Conservation (phyloP, 176 grass and related monocot genomes). For the Cocos nucifera region DNA sequence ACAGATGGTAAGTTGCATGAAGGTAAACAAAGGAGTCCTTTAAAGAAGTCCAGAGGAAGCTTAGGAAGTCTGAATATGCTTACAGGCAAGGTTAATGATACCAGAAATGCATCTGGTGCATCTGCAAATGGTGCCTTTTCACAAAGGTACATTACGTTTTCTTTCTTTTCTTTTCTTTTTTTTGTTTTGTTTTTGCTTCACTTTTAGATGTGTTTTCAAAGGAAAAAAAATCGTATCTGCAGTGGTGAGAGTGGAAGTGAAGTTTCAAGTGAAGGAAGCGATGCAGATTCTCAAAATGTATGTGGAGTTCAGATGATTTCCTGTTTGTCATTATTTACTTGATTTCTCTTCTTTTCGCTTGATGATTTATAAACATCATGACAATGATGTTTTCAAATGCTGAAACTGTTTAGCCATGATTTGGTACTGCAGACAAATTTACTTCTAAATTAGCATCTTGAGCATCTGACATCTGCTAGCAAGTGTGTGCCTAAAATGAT, state of each 20-base stretch:
- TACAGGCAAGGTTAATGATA: conserved; percentile 27
- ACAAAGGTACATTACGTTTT: conserved; percentile 26
- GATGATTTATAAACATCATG: conserved; percentile 9
- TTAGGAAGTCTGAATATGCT: conserved; percentile 38
- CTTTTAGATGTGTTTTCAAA: conserved; percentile 1
- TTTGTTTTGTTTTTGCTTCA: neutral
- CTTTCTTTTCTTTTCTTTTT: no score
- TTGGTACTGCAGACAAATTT: no score
- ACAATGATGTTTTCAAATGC: no score
- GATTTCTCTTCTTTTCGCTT: conserved; percentile 1
- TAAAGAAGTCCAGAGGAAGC: conserved; percentile 56
- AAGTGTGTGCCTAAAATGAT: no score
- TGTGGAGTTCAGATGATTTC: neutral
- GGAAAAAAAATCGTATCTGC: conserved; percentile 13
- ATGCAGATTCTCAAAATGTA: conserved; percentile 58
- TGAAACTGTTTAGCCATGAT: no score
- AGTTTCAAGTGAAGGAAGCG: conserved; percentile 48
- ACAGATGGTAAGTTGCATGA: conserved; percentile 35
- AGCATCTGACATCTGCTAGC: no score
- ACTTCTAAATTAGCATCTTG: no score
- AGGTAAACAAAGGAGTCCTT: conserved; percentile 39
- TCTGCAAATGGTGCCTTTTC: conserved; percentile 55
- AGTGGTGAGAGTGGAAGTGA: conserved; percentile 50
- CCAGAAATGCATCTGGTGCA: conserved; percentile 32
- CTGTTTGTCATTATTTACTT: no score